These are phyloP conservation scores for Aspergillus awamori DNA, from an alignment of 2,329 filamentous ascomycete species.

Conservation along the genomic window DNA sequence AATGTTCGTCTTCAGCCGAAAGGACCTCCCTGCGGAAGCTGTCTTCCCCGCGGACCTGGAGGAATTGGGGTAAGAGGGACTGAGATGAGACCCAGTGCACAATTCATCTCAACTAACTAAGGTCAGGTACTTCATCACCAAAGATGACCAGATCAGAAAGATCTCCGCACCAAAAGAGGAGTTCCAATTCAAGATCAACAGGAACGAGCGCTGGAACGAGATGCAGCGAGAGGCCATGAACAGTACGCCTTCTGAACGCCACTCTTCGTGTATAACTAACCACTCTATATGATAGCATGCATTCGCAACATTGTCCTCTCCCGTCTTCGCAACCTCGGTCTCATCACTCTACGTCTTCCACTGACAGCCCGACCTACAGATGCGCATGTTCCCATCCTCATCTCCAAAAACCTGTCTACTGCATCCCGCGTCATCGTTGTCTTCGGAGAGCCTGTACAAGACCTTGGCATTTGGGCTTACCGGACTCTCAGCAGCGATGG, in stretches of 20 bases:
- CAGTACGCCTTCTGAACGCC: slow-evolving; percentile 50
- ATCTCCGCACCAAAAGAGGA: slow-evolving; percentile 68
- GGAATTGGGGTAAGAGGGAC: slow-evolving; percentile 66
- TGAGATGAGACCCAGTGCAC: not conserved
- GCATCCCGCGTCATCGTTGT: slow-evolving; percentile 70
- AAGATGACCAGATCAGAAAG: slow-evolving; percentile 72
- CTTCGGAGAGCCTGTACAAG: slow-evolving; percentile 71
- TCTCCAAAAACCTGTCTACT: slow-evolving; percentile 57
- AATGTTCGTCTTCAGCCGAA: slow-evolving; percentile 77
- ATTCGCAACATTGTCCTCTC: slow-evolving; percentile 62
- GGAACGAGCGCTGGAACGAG: slow-evolving; percentile 76
- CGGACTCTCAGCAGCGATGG: slow-evolving; percentile 67
- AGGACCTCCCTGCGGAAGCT: slow-evolving; percentile 70
- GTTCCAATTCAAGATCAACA: slow-evolving; percentile 74
- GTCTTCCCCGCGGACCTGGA: slow-evolving; percentile 67
- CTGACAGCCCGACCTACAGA: slow-evolving; percentile 50
- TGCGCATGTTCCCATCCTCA: slow-evolving; percentile 71
- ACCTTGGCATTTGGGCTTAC: slow-evolving; percentile 75
- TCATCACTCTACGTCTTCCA: slow-evolving; percentile 66
- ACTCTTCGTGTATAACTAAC: not conserved
- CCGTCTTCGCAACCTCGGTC: slow-evolving; percentile 64
- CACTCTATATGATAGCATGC: slow-evolving; percentile 43
- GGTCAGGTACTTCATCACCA: slow-evolving; percentile 75
- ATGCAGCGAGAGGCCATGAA: slow-evolving; percentile 75
- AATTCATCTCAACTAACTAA: not conserved